These are phyloP conservation scores for Globisporangium parvum DNA, from an alignment of 352 stramenopile genomes.

Conservation along the genomic window DNA sequence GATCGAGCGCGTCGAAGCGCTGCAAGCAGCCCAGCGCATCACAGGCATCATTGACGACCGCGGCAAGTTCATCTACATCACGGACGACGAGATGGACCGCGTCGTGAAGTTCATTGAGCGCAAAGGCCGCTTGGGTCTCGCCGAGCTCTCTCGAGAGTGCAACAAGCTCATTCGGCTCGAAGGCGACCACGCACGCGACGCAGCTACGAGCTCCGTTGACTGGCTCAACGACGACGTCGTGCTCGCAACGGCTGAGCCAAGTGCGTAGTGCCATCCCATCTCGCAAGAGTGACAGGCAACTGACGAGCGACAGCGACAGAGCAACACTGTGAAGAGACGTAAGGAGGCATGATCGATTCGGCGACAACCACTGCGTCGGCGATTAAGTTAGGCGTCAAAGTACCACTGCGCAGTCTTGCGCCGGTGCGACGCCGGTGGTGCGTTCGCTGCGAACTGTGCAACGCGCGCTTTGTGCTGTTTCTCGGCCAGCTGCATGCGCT, in stretches of 20 bases:
- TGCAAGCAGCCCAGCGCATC: conserved; percentile 50
- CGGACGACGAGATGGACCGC: conserved; percentile 69
- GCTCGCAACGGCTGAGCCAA: background rate
- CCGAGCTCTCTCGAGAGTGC: conserved; percentile 68
- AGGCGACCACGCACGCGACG: conserved; percentile 21
- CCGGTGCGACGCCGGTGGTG: conserved; percentile 49
- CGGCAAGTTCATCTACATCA: conserved; percentile 82
- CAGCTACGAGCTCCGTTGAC: conserved; percentile 17
- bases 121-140: conserved; percentile 52
- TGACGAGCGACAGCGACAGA: background rate
- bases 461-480: conserved; percentile 74
- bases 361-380: too few relatives aligned
- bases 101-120: conserved; percentile 65
- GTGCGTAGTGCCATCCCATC: too few relatives aligned
- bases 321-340: too few relatives aligned
- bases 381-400: conserved; percentile 55
- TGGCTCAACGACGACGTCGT: conserved; percentile 31
- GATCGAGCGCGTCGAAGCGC: conserved; percentile 51
- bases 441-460: conserved; percentile 39
- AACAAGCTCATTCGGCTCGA: conserved; percentile 74
- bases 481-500: conserved; percentile 67
- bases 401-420: conserved; percentile 80
- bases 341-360: background rate
- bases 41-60: conserved; percentile 73
- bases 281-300: too few relatives aligned